Evolutionary conservation across 148 eudicot genomes (phyloP).

Genomic region (Nepenthes mirabilis): DNA sequence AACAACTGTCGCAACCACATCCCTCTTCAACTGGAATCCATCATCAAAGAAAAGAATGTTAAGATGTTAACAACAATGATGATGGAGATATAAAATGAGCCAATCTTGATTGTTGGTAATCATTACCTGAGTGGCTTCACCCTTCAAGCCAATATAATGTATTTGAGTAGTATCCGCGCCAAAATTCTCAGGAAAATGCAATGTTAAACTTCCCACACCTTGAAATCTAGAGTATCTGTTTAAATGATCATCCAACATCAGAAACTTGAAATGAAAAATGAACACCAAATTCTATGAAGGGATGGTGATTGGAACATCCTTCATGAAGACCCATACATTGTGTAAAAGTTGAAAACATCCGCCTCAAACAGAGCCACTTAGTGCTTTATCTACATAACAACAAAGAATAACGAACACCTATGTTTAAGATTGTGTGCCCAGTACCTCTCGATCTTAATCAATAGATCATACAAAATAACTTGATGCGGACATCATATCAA

Average conservation of each 20-base stretch:
- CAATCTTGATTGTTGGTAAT: background rate
- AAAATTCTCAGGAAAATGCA: slow-evolving; percentile 89
- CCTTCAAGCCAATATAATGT: slow-evolving; percentile 92
- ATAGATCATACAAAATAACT: no score
- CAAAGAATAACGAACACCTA: background rate
- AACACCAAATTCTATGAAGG: no score
- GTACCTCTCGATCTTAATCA: no score
- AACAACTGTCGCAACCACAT: slow-evolving; percentile 85
- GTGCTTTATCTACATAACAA: background rate
- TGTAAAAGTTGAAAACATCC: background rate
- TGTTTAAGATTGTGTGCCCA: no score
- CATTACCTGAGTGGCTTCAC: slow-evolving; percentile 93
- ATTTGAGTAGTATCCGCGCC: slow-evolving; percentile 88
- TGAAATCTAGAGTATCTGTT: slow-evolving; percentile 89
- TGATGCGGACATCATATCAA: no score
- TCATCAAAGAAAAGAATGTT: background rate
- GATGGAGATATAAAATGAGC: background rate
- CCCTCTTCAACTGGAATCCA: slow-evolving; percentile 74
- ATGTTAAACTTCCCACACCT: slow-evolving; percentile 81
- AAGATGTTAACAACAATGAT: slow-evolving; percentile 1
- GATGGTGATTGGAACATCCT: no score
- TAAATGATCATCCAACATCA: slow-evolving; percentile 6
- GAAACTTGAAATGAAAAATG: background rate
- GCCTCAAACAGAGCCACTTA: background rate
- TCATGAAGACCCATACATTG: background rate